Base-by-base conservation (phyloP, 805 yeast genomes). In the Vanderwaltozyma yarrowii region DNA sequence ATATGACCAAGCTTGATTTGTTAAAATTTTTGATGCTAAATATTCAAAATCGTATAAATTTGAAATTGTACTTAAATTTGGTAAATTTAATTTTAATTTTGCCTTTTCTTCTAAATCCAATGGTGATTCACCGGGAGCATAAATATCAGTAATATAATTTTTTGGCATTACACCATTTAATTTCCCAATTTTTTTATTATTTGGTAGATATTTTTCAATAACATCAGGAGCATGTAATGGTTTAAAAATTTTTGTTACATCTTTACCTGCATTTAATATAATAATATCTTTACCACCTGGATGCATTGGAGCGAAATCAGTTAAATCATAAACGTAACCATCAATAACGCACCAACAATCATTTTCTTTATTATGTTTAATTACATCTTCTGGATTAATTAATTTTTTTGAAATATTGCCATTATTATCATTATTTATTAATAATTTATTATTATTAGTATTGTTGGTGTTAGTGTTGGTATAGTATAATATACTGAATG, bases 221-320 rank as follows among this genome's bases (percentile, higher is more conserved):
- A 85, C 81, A 50, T 87, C 95, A n/a, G 80, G 74, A 0, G 97
- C 92, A 60, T 89, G 98, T 43, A 89, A 70, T 15, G 95, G 95
- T 42, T 80, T 84, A 54, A 86, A 89, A 9, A 84, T 76, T 49
- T 80, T 78, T 7, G 92, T 80, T 10, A 89, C 94, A 50, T 82
- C 86, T 42, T 72, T 76, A 12, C 92, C 92, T 15, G 92, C 96
- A 50, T 84, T 84, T 44, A 80, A 80, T 43, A 77, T 60, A 32
- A 89, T 71, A 39, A 89, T 84, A 53, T 80, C 76, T 37, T 75
- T 71, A 4, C 83, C 83, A 46, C 82, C 82, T 3, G 97, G 97
- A 60, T 89, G 97, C 34, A 72, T 76, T 14, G 74, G 69, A 38
- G 81, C 67, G 60, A 88, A 87, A 25, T 67, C 64, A 0, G 92